phyloP scores from a whole-genome alignment of 1,284 basidiomycete genomes.

The Acaromyces ingoldii region DNA sequence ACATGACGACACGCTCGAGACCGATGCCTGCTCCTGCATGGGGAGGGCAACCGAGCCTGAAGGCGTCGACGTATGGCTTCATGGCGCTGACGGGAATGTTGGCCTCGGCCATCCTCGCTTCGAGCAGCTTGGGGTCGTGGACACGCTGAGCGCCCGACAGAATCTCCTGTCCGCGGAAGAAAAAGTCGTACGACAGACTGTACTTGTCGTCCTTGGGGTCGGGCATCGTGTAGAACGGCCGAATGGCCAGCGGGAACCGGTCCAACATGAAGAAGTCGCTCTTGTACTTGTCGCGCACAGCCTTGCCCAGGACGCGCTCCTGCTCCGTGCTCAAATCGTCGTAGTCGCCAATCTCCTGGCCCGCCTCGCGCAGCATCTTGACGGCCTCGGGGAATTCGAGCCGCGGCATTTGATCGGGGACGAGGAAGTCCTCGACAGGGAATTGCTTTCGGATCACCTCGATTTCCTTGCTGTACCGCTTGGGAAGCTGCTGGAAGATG shows the following conservation, averaged over 20 bases:
- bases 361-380: slow-evolving; percentile 42
- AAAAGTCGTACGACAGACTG: slow-evolving; percentile 99
- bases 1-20: slow-evolving; percentile 90
- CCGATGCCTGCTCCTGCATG: slow-evolving; percentile 61
- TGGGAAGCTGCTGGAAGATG: slow-evolving; percentile 52
- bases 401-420: slow-evolving; percentile 43
- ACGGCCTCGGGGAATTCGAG: slow-evolving; percentile 47
- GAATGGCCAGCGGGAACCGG: slow-evolving; percentile 48
- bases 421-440: slow-evolving; percentile 61
- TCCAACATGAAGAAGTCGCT: slow-evolving; percentile 47
- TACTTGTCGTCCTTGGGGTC: slow-evolving; percentile 54
- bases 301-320: slow-evolving; percentile 39
- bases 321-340: slow-evolving; percentile 50
- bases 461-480: slow-evolving; percentile 73
- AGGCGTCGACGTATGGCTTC: slow-evolving; percentile 87
- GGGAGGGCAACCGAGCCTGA: slow-evolving; percentile 87
- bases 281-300: slow-evolving; percentile 49
- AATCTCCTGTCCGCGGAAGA: slow-evolving; percentile 99
- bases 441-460: slow-evolving; percentile 77
- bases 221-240: slow-evolving; percentile 52
- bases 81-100: slow-evolving; percentile 77
- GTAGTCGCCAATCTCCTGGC: slow-evolving; percentile 41
- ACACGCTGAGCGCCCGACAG: slow-evolving; percentile 94
- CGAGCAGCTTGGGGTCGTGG: slow-evolving; percentile 79
- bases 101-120: slow-evolving; percentile 70